Evolutionary conservation across 2,329 filamentous ascomycete species (phyloP).

Genomic region (Botryotinia calthae): DNA sequence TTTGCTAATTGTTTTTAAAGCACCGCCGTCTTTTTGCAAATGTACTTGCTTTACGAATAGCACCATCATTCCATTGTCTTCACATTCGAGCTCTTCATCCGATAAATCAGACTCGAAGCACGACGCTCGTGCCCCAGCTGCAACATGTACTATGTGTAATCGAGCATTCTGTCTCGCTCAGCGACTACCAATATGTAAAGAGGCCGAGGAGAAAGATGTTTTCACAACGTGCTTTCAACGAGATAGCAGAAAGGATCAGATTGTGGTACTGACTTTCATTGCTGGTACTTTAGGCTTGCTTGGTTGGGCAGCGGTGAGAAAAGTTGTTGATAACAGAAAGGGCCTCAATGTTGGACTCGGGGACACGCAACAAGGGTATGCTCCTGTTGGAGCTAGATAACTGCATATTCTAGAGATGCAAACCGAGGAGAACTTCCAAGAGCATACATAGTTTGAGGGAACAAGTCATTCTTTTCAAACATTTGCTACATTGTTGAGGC

Average conservation of each 20-base stretch:
- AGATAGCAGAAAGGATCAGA: constrained; percentile 64
- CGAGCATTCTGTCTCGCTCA: constrained; percentile 62
- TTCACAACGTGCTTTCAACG: constrained; percentile 64
- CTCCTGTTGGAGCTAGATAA: constrained; percentile 29
- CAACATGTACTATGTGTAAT: constrained; percentile 59
- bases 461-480: neutral
- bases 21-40: constrained; percentile 65
- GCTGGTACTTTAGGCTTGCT: constrained; percentile 57
- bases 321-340: constrained; percentile 46
- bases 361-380: constrained; percentile 31
- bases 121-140: constrained; percentile 41
- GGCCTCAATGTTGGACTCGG: constrained; percentile 29
- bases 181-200: constrained; percentile 60
- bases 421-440: neutral
- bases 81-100: constrained; percentile 30
- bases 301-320: constrained; percentile 57
- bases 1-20: constrained; percentile 41
- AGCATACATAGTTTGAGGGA: neutral
- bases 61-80: constrained; percentile 60
- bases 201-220: constrained; percentile 60
- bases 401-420: neutral
- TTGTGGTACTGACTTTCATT: constrained; percentile 65
- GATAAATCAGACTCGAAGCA: constrained; percentile 26
- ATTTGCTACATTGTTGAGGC: neutral
- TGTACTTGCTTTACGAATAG: constrained; percentile 69